Percentiles rank a stretch among this genome's conserved stretches.
Evolutionary conservation across 305 asterid genomes (phyloP).

Genomic region (Stenogyne calaminthoides): DNA sequence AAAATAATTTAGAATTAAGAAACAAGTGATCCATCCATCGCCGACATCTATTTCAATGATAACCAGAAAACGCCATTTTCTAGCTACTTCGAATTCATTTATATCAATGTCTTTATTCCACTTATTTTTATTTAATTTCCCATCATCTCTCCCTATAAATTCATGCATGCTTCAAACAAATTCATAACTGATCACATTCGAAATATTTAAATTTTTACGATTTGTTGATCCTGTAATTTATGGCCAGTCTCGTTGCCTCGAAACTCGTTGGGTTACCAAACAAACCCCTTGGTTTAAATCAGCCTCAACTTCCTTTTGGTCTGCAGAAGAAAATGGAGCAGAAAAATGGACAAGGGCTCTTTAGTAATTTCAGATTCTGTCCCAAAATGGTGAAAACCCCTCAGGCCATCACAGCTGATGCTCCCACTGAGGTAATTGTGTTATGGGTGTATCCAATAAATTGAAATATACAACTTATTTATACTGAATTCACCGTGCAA

Average conservation of each 20-base stretch:
- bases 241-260: slow-evolving; percentile 40
- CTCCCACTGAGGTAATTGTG: slow-evolving; percentile 38
- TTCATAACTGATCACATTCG: background rate
- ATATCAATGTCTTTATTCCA: background rate
- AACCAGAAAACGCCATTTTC: background rate
- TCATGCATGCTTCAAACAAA: background rate
- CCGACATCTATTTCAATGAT: background rate
- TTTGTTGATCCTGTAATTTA: background rate
- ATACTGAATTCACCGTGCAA: too few relatives aligned
- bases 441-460: too few relatives aligned
- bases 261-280: slow-evolving; percentile 35
- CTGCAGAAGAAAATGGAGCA: slow-evolving; percentile 29
- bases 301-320: slow-evolving; percentile 4
- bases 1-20: background rate
- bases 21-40: background rate
- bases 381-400: slow-evolving; percentile 20
- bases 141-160: background rate
- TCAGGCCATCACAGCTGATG: slow-evolving; percentile 41
- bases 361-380: slow-evolving; percentile 23
- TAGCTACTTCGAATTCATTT: background rate
- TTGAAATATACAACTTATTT: too few relatives aligned
- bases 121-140: background rate
- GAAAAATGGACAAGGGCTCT: slow-evolving; percentile 5
- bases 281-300: slow-evolving; percentile 26
- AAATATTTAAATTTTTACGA: background rate